Evolutionary conservation across 768 basidiomycete genomes (phyloP).

Genomic region (Russula brevipes): DNA sequence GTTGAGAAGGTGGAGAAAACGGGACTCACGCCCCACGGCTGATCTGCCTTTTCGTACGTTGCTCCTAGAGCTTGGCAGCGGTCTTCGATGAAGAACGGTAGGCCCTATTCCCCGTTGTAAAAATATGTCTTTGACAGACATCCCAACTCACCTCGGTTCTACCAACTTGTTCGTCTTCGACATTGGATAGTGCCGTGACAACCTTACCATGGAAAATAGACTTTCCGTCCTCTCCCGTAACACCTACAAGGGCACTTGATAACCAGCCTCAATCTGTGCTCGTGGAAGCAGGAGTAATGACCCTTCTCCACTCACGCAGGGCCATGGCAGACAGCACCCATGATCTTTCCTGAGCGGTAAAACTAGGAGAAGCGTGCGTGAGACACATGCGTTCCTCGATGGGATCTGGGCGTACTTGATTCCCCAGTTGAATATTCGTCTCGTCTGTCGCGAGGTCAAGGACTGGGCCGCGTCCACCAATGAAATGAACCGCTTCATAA

Average conservation of each 20-base stretch:
- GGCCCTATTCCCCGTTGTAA: slow-evolving; percentile 33
- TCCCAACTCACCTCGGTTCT: slow-evolving; percentile 40
- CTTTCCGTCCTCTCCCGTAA: slow-evolving; percentile 48
- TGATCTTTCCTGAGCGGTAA: slow-evolving; percentile 60
- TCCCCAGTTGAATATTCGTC: slow-evolving; percentile 52
- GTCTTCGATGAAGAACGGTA: slow-evolving; percentile 71
- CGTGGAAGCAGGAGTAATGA: neutral
- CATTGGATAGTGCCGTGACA: slow-evolving; percentile 67
- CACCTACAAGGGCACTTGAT: slow-evolving; percentile 52
- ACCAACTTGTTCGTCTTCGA: slow-evolving; percentile 51
- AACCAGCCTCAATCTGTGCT: neutral
- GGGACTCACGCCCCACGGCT: slow-evolving; percentile 47
- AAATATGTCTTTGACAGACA: neutral
- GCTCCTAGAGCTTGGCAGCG: slow-evolving; percentile 62
- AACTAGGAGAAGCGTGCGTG: slow-evolving; percentile 41
- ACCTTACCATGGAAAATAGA: slow-evolving; percentile 58
- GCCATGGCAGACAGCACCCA: slow-evolving; percentile 76
- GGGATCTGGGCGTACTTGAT: slow-evolving; percentile 36
- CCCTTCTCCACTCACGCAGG: slow-evolving; percentile 48
- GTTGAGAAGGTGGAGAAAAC: slow-evolving; percentile 28
- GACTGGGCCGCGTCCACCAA: slow-evolving; percentile 76
- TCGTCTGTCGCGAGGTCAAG: slow-evolving; percentile 62
- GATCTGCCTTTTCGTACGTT: slow-evolving; percentile 51
- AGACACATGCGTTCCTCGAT: neutral
- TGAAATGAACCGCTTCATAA: slow-evolving; percentile 72